phyloP scores from a whole-genome alignment of 805 yeast species.

The Metschnikowia hibisci region DNA sequence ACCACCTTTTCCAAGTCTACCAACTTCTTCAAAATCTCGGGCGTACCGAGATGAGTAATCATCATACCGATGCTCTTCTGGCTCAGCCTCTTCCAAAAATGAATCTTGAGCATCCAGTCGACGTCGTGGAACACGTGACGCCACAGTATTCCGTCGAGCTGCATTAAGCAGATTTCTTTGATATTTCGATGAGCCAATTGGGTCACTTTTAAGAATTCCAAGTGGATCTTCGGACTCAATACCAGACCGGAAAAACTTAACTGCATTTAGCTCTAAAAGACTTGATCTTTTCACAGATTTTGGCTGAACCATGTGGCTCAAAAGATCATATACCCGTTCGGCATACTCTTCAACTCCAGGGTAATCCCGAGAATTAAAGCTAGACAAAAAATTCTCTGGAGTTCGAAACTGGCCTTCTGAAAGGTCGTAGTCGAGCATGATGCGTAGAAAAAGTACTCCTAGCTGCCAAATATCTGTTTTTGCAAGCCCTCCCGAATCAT shows the following conservation, averaged over 20 bases:
- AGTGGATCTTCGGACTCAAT: constrained; percentile 15
- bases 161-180: constrained; percentile 12
- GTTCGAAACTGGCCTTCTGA: constrained; percentile 57
- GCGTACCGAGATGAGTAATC: constrained; percentile 52
- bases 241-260: constrained; percentile 75
- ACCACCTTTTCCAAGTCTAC: constrained; percentile 88
- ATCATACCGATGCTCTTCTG: background rate
- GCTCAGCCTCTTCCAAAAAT: background rate
- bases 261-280: constrained; percentile 80
- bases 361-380: constrained; percentile 30
- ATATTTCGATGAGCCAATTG: constrained; percentile 14
- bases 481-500: constrained; percentile 47
- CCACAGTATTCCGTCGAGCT: constrained; percentile 9
- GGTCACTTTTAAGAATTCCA: constrained; percentile 1
- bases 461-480: constrained; percentile 93
- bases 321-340: constrained; percentile 60
- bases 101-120: constrained; percentile 12
- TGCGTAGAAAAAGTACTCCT: constrained; percentile 62
- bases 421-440: constrained; percentile 48
- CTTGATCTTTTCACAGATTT: constrained; percentile 71
- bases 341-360: constrained; percentile 65
- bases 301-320: constrained; percentile 59
- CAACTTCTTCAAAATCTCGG: constrained; percentile 93
- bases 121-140: constrained; percentile 10
- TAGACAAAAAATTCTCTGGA: constrained; percentile 35